Base-by-base conservation (phyloP, 768 basidiomycete species). In the Trametes meyenii region DNA sequence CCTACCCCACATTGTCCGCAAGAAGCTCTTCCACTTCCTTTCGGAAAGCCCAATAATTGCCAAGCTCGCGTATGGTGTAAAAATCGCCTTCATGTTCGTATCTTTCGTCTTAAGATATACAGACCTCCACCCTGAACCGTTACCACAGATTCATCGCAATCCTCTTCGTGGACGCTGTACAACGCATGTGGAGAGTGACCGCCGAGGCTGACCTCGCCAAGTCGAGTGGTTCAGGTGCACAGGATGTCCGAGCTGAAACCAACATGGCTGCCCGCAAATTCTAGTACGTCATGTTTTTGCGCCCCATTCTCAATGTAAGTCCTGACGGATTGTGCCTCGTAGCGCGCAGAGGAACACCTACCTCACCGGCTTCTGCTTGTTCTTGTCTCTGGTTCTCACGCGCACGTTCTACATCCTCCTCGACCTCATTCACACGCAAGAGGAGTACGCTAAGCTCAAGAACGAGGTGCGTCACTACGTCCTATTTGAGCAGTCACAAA, bases 311-410 rank as follows among this genome's bases (percentile, higher is more conserved):
- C 26, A 33, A 2, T 10, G 39, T 23, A 51, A 60, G 21, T 46
- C 39, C 29, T 33, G 29, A 33, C 29, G 8, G 45, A 2, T 24
- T 14, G 17, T 23, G 10, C 21, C 12, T 19, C 24, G 5, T 46
- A 94, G 92, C 68, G 83, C 93, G 2, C 93, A 96, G 72, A 83
- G 94, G 57, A 97, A 96, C 72, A 87, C 89, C 60, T 98, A 98
- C 73, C 83, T 98, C 16, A 96, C 95, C 7, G 92, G 92, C 0
- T 95, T 94, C 74, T 93, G 90, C 61, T 82, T 99, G 48, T 97
- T 98, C 87, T 87, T 99, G 21, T 97, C 96, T 10, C 87, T 98
- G 58, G 89, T 97, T 67, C 86, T 98, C 66, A 90, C 95, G 2
- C 88, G 96, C 68, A 92, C 90, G 3, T 98, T 98, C 79, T 88